phyloP scores from a whole-genome alignment of 192 early-diverging fungal genomes.

The Phycomyces nitens region DNA sequence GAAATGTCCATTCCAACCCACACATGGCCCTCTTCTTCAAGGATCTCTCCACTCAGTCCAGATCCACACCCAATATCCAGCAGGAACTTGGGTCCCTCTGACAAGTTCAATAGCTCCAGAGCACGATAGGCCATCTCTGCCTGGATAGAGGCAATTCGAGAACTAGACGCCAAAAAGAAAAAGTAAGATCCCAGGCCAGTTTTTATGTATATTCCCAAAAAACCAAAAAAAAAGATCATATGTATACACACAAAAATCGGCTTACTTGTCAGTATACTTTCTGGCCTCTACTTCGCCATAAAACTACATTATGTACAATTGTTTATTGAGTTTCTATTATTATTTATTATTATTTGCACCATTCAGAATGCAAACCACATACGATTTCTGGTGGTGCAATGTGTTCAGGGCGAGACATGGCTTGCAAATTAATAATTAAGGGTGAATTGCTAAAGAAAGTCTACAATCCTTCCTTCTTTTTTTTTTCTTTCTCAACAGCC shows the following conservation, averaged over 20 bases:
- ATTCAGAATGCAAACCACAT: constrained; percentile 19
- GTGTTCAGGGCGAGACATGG: constrained; percentile 96
- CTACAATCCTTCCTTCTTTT: neutral
- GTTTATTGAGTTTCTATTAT: neutral
- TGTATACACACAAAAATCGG: neutral
- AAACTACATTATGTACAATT: constrained; percentile 65
- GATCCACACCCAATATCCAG: constrained; percentile 98
- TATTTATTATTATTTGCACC: neutral
- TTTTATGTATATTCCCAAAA: too few species aligned
- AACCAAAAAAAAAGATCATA: neutral
- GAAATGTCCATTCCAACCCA: constrained; percentile 98
- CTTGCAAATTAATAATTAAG: too few species aligned
- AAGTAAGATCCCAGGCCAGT: too few species aligned
- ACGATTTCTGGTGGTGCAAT: constrained; percentile 95
- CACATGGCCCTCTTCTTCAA: constrained; percentile 92
- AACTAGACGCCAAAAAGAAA: constrained; percentile 51
- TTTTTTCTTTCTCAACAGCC: neutral
- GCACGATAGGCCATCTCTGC: constrained; percentile 91
- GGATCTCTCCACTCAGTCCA: constrained; percentile 89
- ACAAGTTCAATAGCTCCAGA: constrained; percentile 85
- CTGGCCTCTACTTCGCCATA: constrained; percentile 91
- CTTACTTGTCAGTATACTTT: constrained; percentile 91
- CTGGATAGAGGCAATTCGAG: constrained; percentile 93
- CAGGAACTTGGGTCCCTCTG: constrained; percentile 70
- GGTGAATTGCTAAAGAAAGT: constrained; percentile 6